Evolutionary conservation across 805 yeast genomes (phyloP).

Genomic region (Scheffersomyces stipitis): DNA sequence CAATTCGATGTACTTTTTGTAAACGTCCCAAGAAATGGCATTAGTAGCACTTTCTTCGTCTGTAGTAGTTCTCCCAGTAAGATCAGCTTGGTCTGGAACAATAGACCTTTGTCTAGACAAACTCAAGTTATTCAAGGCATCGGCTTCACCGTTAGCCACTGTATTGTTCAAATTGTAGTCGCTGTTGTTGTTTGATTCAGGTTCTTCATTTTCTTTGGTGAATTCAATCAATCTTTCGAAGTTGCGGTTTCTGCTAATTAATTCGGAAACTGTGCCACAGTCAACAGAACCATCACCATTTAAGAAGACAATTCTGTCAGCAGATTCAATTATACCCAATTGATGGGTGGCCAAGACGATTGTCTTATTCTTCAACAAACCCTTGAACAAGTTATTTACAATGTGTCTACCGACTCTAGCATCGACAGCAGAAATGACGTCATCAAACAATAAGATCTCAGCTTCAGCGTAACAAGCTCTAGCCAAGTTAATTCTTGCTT

Average conservation of each 20-base stretch:
- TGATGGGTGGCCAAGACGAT: constrained; percentile 45
- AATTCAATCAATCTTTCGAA: constrained; percentile 55
- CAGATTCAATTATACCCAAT: constrained; percentile 36
- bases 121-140: constrained; percentile 2
- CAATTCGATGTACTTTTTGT: constrained; percentile 34
- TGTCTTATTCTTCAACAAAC: constrained; percentile 32
- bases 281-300: constrained; percentile 44
- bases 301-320: constrained; percentile 38
- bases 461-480: constrained; percentile 40
- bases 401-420: constrained; percentile 44
- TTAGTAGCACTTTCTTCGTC: constrained; percentile 40
- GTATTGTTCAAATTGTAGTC: constrained; percentile 8
- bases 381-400: constrained; percentile 33
- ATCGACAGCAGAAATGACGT: constrained; percentile 46
- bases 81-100: constrained; percentile 4
- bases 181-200: constrained; percentile 17
- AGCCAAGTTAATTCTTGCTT: constrained; percentile 45
- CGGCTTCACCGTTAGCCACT: background rate
- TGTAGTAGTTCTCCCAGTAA: constrained; percentile 29
- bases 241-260: constrained; percentile 35
- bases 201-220: constrained; percentile 24
- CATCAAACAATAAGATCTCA: constrained; percentile 38
- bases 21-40: constrained; percentile 40
- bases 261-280: constrained; percentile 34
- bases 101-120: constrained; percentile 3